Base-by-base conservation (phyloP, 2,329 filamentous ascomycete genomes). In the Penicillium corylophilum region DNA sequence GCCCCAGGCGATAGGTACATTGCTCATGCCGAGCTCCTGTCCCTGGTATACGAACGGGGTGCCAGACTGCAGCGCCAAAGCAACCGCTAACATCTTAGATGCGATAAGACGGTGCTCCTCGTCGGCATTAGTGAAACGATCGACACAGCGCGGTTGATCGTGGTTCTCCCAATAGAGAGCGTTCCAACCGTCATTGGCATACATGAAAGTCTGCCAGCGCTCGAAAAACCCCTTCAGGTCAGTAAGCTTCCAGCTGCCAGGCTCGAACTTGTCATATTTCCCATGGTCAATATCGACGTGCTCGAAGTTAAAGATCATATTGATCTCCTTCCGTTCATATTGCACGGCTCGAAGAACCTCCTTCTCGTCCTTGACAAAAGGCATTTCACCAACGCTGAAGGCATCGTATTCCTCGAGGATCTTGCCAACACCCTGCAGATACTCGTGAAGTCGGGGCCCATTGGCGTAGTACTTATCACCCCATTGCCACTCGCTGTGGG, bases 301-400 rank as follows among this genome's bases (percentile, higher is more conserved):
- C 57, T 88, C 85, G 64, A 89, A 89, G 60, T 87, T 82, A 70
- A 89, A 89, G 31, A 89, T 85, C 84, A 89, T 89, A 65, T 81
- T 84, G 40, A 89, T 70, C 63, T 88, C 84, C 28, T 78, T 76
- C 15, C 80, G 76, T 45, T 82, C 79, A 20, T 76, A 78, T 2
- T 76, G 76, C 2, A 88, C 84, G 6, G 77, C 77, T 13, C 74
- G 73, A 5, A 84, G 61, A 1, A 83, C 75, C 51, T 82, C 78
- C 6, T 78, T 68, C 7, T 73, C 71, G 43, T 77, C 76, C 4
- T 71, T 72, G 1, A 77, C 71, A 36, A 72, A 75, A 1, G 82
- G 82, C 80, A 85, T 84, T 62, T 85, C 82, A 20, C 82, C 82
- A 0, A 84, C 81, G 9, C 82, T 82, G 51, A 84, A 80, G 2